These are phyloP conservation scores for Sanghuangporus weigelae DNA, from an alignment of 1,284 basidiomycete species.

Conservation along the genomic window DNA sequence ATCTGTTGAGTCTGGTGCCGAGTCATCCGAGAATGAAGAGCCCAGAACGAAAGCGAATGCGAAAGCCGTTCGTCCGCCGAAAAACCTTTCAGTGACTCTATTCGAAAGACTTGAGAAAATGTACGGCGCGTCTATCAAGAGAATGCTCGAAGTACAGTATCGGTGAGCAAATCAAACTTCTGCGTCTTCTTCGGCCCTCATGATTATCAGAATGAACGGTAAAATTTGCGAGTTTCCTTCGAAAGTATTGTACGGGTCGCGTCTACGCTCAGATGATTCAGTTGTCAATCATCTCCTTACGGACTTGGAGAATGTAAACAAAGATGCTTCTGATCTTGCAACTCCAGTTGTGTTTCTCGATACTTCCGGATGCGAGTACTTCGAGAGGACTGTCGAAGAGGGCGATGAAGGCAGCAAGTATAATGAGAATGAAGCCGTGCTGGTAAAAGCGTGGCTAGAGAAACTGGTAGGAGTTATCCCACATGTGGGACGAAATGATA, in stretches of 20 bases:
- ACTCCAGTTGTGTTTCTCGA: constrained; percentile 91
- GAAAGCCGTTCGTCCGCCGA: constrained; percentile 45
- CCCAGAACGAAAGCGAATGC: background rate
- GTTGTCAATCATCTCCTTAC: constrained; percentile 69
- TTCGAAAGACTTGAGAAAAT: constrained; percentile 88
- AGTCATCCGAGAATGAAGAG: background rate
- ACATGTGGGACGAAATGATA: background rate
- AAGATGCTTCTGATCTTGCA: constrained; percentile 47
- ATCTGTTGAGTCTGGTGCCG: background rate
- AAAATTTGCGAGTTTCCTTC: constrained; percentile 89
- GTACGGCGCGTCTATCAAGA: constrained; percentile 81
- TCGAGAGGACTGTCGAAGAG: constrained; percentile 58
- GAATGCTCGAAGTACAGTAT: constrained; percentile 84
- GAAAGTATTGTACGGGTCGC: constrained; percentile 70
- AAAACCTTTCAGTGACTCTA: constrained; percentile 81
- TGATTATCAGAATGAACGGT: constrained; percentile 71
- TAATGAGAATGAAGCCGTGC: constrained; percentile 89
- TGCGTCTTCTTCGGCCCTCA: background rate
- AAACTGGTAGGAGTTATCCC: constrained; percentile 53
- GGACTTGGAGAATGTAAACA: constrained; percentile 55
- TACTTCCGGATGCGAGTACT: constrained; percentile 90
- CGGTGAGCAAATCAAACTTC: constrained; percentile 42
- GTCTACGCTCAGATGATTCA: constrained; percentile 65
- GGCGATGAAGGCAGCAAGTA: constrained; percentile 81
- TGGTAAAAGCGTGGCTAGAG: constrained; percentile 80